Percentiles rank a stretch among this genome's conserved stretches.
Conservation (phyloP, 495 filamentous ascomycete genomes). For the Neurospora sp. region DNA sequence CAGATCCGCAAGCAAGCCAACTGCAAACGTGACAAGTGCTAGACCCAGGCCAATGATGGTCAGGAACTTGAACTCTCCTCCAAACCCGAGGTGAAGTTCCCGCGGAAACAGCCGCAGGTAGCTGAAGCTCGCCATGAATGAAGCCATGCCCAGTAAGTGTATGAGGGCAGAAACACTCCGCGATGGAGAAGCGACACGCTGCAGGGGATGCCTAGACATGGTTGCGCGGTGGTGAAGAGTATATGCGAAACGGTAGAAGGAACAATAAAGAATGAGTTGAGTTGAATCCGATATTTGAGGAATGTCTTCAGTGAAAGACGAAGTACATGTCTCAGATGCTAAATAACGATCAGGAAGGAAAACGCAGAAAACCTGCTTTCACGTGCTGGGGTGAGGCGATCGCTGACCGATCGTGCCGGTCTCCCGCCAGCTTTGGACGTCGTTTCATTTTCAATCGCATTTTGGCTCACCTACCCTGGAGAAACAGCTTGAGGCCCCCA, state of each 20-base stretch:
- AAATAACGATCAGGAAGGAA: background rate
- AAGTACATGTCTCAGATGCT: background rate
- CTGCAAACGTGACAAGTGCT: slow-evolving; percentile 55
- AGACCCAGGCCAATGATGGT: slow-evolving; percentile 73
- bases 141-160: slow-evolving; percentile 60
- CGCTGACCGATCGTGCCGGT: background rate
- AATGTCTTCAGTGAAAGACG: background rate
- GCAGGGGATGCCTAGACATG: slow-evolving; percentile 52
- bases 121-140: slow-evolving; percentile 59
- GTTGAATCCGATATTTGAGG: background rate
- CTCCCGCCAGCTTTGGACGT: background rate
- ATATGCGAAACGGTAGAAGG: background rate
- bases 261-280: background rate
- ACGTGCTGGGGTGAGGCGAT: background rate
- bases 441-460: background rate
- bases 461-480: background rate
- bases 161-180: slow-evolving; percentile 56
- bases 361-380: background rate
- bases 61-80: slow-evolving; percentile 77
- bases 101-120: slow-evolving; percentile 35
- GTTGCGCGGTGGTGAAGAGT: background rate
- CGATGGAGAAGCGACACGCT: slow-evolving; percentile 61
- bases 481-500: background rate
- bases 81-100: slow-evolving; percentile 56
- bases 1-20: slow-evolving; percentile 67